These are phyloP conservation scores for Heritiera littoralis DNA, from an alignment of 345 rosid genomes.

Conservation along the genomic window DNA sequence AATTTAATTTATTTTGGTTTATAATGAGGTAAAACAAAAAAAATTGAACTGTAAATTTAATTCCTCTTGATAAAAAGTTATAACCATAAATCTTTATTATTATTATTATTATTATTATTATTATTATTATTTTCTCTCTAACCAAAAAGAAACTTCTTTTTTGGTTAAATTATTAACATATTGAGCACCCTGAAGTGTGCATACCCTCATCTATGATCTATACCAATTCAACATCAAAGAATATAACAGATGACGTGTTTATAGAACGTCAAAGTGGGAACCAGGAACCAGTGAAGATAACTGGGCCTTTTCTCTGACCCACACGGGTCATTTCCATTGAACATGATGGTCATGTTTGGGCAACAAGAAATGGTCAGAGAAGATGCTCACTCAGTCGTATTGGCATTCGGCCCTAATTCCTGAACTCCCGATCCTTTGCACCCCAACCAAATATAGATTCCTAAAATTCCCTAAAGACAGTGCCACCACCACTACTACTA, in stretches of 20 bases:
- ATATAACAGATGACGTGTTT: too few relatives aligned
- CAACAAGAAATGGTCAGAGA: background rate
- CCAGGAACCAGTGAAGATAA: background rate
- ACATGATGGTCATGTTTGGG: background rate
- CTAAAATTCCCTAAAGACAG: conserved; percentile 7
- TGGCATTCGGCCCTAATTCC: background rate
- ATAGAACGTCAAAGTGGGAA: background rate
- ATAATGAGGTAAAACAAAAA: too few relatives aligned
- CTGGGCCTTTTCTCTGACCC: conserved; percentile 1
- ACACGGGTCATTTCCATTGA: background rate
- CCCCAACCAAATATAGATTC: conserved; percentile 14
- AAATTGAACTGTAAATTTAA: too few relatives aligned
- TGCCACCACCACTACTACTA: conserved; percentile 8
- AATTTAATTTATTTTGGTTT: too few relatives aligned
- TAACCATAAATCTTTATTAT: too few relatives aligned
- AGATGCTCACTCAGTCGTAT: background rate
- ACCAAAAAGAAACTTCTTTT: too few relatives aligned
- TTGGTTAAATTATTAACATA: too few relatives aligned
- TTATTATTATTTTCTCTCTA: too few relatives aligned
- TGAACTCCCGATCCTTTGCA: background rate
- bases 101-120: too few relatives aligned
- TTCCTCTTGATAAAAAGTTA: too few relatives aligned
- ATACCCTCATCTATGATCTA: too few relatives aligned
- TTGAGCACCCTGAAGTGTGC: background rate
- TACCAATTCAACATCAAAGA: too few relatives aligned